phyloP scores from a whole-genome alignment of 163 green algal genomes.

The Trebouxia gelatinosa region DNA sequence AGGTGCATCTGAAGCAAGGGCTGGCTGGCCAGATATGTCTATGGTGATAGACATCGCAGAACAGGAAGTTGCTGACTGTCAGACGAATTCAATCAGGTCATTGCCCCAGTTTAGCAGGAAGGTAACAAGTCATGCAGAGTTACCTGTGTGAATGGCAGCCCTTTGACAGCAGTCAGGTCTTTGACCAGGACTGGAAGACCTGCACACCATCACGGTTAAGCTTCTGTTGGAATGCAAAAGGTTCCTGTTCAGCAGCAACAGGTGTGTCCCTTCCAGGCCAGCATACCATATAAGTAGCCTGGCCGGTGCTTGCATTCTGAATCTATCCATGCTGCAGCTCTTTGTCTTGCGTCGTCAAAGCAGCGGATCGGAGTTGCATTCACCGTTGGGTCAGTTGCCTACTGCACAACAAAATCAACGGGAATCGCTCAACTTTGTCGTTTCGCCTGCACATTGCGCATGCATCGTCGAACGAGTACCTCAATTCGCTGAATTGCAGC shows the following conservation, averaged over 20 bases:
- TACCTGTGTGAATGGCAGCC: constrained; percentile 46
- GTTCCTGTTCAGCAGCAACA: constrained; percentile 5
- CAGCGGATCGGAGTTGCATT: constrained; percentile 29
- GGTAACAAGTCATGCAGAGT: too few species aligned
- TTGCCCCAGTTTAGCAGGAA: too few species aligned
- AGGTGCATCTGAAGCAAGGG: constrained; percentile 65
- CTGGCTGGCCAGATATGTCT: constrained; percentile 70
- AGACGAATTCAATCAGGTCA: not conserved
- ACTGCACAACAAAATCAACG: too few species aligned
- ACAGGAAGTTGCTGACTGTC: too few species aligned
- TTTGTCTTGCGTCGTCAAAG: constrained; percentile 16
- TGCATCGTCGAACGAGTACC: too few species aligned
- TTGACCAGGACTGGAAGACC: constrained; percentile 58
- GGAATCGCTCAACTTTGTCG: too few species aligned
- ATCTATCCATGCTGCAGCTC: not conserved
- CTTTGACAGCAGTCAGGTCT: constrained; percentile 50
- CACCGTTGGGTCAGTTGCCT: constrained; percentile 19
- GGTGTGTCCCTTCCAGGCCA: not conserved
- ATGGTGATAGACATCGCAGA: constrained; percentile 66
- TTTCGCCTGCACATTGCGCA: too few species aligned
- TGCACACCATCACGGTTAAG: too few species aligned
- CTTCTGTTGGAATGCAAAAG: too few species aligned
- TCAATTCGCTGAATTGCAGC: too few species aligned
- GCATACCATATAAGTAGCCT: constrained; percentile 27
- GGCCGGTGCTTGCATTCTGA: not conserved